Base-by-base conservation (phyloP, 768 basidiomycete genomes). In the Calvatia gigantea region DNA sequence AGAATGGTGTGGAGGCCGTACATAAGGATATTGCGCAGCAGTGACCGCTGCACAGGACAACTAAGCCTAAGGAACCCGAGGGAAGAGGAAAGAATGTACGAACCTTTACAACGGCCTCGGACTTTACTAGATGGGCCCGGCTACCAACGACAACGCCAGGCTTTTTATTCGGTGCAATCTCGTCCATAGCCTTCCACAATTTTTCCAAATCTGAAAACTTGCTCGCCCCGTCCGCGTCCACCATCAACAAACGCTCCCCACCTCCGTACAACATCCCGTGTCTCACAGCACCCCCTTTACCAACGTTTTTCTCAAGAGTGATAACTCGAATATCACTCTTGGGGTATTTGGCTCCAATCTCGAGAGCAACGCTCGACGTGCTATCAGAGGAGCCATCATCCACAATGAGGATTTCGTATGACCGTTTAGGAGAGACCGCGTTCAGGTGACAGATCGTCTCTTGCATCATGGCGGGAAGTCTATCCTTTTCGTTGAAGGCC, bases 171-270 rank as follows among this genome's bases (percentile, higher is more conserved):
- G 76, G 76, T 0, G 75, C 76, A 43, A 89, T 67, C 43, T 62
- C 61, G 65, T 94, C 88, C 82, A 95, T 86, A 25, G 80, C 80
- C 14, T 71, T 71, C 83, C 93, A 91, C 25, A 98, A 72, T n/a
- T 74, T 64, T 61, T 91, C 89, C 17, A 98, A 67, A 65, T 97
- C 95, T 42, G 82, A 77, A 63, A 98, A 94, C 44, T 85, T 78
- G 58, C 92, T 94, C 31, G 95, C 95, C 3, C 90, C 95, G 62
- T 98, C 95, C 6, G 95, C 95, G 64, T 98, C 95, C 39, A 87
- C 95, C 83, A 97, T 94, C 50, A 98, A 72, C 42, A 97, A 73
- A 8, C 91, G 74, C 60, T 77, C 71, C 6, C 95, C 95, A 3
- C 91, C 79, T 6, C 84, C 80, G 64, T 88, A 85, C 60, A 95